These are phyloP conservation scores for Selaginella moellendorffii DNA, from an alignment of 75 land plant species.

Conservation along the genomic window DNA sequence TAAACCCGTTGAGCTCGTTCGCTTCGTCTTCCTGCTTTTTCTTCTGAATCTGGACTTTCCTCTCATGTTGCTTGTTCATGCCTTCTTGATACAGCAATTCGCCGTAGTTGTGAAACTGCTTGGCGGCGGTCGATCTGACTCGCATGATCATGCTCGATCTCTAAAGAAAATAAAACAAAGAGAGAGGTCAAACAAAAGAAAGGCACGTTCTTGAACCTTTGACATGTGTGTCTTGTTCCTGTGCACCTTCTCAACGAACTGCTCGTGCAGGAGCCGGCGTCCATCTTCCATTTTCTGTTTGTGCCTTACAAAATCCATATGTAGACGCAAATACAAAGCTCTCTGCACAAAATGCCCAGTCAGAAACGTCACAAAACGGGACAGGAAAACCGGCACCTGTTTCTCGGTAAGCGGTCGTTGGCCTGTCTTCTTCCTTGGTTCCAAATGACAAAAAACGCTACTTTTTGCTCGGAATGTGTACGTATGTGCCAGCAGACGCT, in stretches of 20 bases:
- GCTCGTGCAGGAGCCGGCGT: constrained; percentile 11
- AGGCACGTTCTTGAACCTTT: no score
- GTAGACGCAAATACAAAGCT: constrained; percentile 23
- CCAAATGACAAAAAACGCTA: background rate
- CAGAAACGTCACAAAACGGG: no score
- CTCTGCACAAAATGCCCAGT: no score
- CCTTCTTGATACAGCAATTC: constrained; percentile 28
- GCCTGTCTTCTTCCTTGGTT: background rate
- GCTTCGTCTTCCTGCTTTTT: constrained; percentile 21
- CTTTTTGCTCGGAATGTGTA: background rate
- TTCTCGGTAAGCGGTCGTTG: background rate
- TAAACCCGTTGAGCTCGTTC: constrained; percentile 19
- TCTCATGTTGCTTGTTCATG: constrained; percentile 15
- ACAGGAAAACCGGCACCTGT: no score
- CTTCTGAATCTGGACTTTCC: constrained; percentile 11
- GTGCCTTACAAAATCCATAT: constrained; percentile 25
- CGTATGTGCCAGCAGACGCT: background rate
- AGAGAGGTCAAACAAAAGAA: no score
- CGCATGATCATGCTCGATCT: constrained; percentile 29
- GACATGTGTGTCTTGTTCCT: constrained; percentile 17
- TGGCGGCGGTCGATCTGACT: constrained; percentile 24
- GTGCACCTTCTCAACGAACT: constrained; percentile 21
- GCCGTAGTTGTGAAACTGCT: constrained; percentile 30
- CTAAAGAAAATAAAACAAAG: no score
- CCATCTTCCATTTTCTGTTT: constrained; percentile 25